Percentiles rank a stretch among this genome's conserved stretches.
Evolutionary conservation across 2,329 filamentous ascomycete genomes (phyloP).

Genomic region (Rhexocercosporidium sp.): DNA sequence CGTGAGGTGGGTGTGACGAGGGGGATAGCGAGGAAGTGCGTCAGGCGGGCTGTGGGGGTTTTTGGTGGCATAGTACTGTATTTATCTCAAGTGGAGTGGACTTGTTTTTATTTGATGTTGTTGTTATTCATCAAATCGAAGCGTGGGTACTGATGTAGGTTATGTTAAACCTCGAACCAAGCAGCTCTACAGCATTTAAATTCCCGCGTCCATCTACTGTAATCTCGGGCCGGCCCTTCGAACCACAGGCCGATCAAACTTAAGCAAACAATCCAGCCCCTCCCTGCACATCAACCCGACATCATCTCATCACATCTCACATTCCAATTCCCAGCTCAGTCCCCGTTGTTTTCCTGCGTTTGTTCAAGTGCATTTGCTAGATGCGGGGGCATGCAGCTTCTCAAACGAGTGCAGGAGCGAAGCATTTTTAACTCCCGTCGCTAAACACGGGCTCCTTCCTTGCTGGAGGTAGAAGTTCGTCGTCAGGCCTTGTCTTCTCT

Average conservation of each 20-base stretch:
- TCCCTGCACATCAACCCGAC: neutral
- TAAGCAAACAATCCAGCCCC: neutral
- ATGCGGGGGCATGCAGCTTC: neutral
- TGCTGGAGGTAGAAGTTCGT: neutral
- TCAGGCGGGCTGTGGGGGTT: slow-evolving; percentile 52
- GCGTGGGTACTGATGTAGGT: neutral
- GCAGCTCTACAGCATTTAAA: neutral
- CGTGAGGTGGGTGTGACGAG: slow-evolving; percentile 66
- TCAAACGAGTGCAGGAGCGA: neutral
- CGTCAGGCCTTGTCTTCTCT: neutral
- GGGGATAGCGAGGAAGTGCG: slow-evolving; percentile 79
- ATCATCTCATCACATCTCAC: neutral
- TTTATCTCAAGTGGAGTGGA: no score
- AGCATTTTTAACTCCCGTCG: neutral
- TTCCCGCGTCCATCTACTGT: no score
- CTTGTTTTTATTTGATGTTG: neutral
- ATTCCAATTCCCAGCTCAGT: neutral
- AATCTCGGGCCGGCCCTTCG: neutral
- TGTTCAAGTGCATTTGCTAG: neutral
- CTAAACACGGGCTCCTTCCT: neutral
- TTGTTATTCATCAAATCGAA: no score
- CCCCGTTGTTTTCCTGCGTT: neutral
- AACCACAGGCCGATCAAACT: neutral
- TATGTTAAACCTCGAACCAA: neutral
- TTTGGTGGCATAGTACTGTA: neutral